phyloP scores from a whole-genome alignment of 768 basidiomycete species.

The Lactarius quietus region DNA sequence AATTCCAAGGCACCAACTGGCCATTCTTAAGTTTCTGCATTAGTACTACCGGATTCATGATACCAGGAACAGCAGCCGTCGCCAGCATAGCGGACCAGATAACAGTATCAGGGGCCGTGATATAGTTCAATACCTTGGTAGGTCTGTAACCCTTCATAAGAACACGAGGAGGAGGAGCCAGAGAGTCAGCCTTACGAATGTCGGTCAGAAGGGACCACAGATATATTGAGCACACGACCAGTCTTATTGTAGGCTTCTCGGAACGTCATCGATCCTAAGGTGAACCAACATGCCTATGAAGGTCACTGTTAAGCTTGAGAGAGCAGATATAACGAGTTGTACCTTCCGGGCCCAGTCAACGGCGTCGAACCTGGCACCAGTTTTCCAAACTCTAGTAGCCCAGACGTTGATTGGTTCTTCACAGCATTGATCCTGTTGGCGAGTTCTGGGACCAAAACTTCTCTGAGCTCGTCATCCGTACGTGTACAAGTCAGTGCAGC shows the following conservation, averaged over 20 bases:
- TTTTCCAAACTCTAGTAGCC: constrained; percentile 70
- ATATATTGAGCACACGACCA: constrained; percentile 90
- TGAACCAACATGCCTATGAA: constrained; percentile 78
- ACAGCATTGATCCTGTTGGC: constrained; percentile 82
- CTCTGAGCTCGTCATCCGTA: constrained; percentile 81
- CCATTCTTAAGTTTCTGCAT: constrained; percentile 89
- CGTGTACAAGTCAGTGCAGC: constrained; percentile 75
- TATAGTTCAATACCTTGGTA: constrained; percentile 92
- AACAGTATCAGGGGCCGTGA: constrained; percentile 90
- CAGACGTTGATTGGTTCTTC: constrained; percentile 72
- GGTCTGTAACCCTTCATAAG: constrained; percentile 50
- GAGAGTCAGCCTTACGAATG: constrained; percentile 57
- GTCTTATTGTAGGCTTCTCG: constrained; percentile 91
- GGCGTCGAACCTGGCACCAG: constrained; percentile 94
- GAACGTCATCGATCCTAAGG: constrained; percentile 91
- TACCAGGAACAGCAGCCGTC: constrained; percentile 93
- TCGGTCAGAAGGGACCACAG: constrained; percentile 84
- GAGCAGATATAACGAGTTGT: constrained; percentile 7
- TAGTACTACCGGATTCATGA: constrained; percentile 90
- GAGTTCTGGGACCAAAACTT: constrained; percentile 74
- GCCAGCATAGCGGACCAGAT: constrained; percentile 82
- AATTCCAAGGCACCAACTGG: constrained; percentile 84
- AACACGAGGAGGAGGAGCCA: background rate
- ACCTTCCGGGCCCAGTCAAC: constrained; percentile 90
- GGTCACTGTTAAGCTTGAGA: background rate